Base-by-base conservation (phyloP, 148 eudicot species). In the Fagopyrum homotropicum region DNA sequence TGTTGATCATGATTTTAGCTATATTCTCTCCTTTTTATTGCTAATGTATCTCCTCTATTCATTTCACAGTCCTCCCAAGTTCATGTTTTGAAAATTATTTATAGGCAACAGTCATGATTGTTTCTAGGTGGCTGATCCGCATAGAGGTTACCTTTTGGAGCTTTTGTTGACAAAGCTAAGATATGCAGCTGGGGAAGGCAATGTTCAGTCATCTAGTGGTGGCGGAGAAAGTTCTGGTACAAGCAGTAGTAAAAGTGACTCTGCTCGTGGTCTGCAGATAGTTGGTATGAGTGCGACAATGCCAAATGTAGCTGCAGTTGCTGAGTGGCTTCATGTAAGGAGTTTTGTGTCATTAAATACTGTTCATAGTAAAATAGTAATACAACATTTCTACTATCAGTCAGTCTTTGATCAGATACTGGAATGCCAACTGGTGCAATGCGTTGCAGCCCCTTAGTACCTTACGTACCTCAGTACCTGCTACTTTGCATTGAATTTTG, bases 271-370 rank as follows among this genome's bases (percentile, higher is more conserved):
- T 82, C 84, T 96, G 70, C 99, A 96, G 81, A 96, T 96, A 75
- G 96, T 96, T 85, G 99, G 99, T 72, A 92, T 96, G 99, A 96
- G 98, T 89, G 98, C 99, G 64, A 96, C 99, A 72, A 87, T 96
- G 88, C 99, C 99, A 46, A 96, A 96, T 83, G 97, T 96, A 77
- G 88, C 92, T 79, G 92, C 99, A 59, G 94, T 96, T 84, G 98
- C 99, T 76, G 94, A 96, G 59, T 96, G 99, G 99, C 98, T 96
- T 81, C 96, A 92, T 81, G 99, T 96, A 83, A 84, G 93, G 87
- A 48, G 45, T 69, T 35, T 7, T 66, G 48, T 48, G 17, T 7
- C 22, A 35, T 17, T n/a, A 40, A 66, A 66, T 45, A 35, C 71
- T 66, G 46, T 66, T 40, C 47, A 35, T 40, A 66, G 71, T 40